Evolutionary conservation across 108 stramenopile species (phyloP), one percentile per base, ranked within the genome.

Genomic region (Pseudonitzschia multiseries): DNA sequence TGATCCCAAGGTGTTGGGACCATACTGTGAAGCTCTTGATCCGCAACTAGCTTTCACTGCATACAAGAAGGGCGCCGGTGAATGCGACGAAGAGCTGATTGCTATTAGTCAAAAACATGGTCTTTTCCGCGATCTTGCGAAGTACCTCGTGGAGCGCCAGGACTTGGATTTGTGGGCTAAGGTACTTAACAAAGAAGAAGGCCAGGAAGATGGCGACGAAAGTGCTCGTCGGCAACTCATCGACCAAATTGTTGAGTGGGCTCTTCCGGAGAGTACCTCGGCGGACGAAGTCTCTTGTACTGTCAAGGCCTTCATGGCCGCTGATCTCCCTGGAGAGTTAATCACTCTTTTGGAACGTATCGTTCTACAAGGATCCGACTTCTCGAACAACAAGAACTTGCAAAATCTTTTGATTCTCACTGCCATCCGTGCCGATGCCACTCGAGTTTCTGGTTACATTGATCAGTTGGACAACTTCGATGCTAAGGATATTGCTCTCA

Each of bases 271-370:
- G 81, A 98, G 93, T 73, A 89, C 95, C 69, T 93, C 93, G 74
- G 96, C 98, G 8, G 99, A 99, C 71, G 96, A 98, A 83, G 99
- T 99, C 27, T 99, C 98, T 21, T 92, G 94, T 72, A 99, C 99
- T 21, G 99, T 99, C 53, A 99, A 99, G 89, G 99, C 99, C 43
- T 99, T 99, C 86, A 99, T 99, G 98, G 96, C 97, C 44, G 98
- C 98, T 41, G 98, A 99, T 65, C 81, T 99, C 73, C 98, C 98
- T 42, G 91, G 93, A 63, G 98, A 99, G 81, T 92, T 99, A 52
- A 99, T 99, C 69, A 95, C 84, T 78, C 93, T 99, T 54, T 92
- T 99, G 48, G 99, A 99, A 84, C 91, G 98, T 26, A 98, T 99
- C 73, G 96, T 99, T 33, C 86, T 99, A 26, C 99, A 99, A 79